Base-by-base conservation (phyloP, 768 basidiomycete species). In the Hebeloma cylindrosporum region DNA sequence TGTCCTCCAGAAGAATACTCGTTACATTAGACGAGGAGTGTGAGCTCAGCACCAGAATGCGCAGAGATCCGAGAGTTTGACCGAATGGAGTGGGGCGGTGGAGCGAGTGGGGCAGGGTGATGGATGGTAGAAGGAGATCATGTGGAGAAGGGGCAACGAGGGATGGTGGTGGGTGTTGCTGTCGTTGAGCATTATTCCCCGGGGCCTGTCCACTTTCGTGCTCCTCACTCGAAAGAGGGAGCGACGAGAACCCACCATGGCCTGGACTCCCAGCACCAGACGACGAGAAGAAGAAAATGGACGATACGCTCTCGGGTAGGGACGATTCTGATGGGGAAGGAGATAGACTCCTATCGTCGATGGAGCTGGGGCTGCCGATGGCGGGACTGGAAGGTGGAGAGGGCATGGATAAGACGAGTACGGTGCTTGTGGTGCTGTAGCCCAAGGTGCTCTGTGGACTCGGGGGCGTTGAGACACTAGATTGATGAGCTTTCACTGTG, bases 261-360 rank as follows among this genome's bases (percentile, higher is more conserved):
- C 77, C 79, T 2, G 80, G 85, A 50, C 82, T 84, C 1, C 78
- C 79, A 9, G 60, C 41, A 13, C 82, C 82, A 0, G 77, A 81
- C 7, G 85, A 87, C 23, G 83, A 85, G 68, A 85, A 87, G 67
- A 88, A 85, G 72, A 86, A 86, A 1, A 83, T 84, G 1, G 83
- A 85, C 13, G 80, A 77, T 9, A 85, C 79, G 1, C 83, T 85
- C 1, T n/a, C n/a, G n/a, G 85, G 85, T 3, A 87, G 68, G 4
- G 85, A 87, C 1, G 85, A 87, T 41, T 59, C 58, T 18, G 60
- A 61, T 13, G 44, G n/a, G n/a, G n/a, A n/a, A n/a, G n/a, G n/a
- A n/a, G n/a, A n/a, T n/a, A n/a, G n/a, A n/a, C n/a, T n/a, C n/a
- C n/a, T n/a, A n/a, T n/a, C n/a, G n/a, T n/a, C n/a, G n/a, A n/a